Evolutionary conservation across 371 early-diverging fungal species (phyloP).

Genomic region (Rhizopus microsporus): DNA sequence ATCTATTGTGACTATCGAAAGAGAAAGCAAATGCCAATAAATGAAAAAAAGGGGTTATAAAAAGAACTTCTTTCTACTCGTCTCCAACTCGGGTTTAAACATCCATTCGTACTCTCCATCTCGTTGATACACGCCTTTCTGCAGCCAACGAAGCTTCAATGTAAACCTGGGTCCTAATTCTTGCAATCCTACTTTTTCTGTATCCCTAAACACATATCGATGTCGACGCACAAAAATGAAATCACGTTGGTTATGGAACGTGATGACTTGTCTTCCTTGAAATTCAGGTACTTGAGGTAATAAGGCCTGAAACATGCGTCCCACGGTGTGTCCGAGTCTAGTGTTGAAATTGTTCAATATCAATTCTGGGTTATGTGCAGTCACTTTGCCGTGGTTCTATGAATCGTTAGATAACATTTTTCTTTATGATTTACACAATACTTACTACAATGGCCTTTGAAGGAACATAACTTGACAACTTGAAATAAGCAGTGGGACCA

Average conservation of each 20-base stretch:
- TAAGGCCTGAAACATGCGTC: slow-evolving; percentile 93
- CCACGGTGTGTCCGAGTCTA: slow-evolving; percentile 95
- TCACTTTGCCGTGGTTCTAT: slow-evolving; percentile 82
- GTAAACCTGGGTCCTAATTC: slow-evolving; percentile 98
- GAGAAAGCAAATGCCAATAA: slow-evolving; percentile 1
- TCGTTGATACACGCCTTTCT: slow-evolving; percentile 91
- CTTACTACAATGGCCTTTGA: slow-evolving; percentile 77
- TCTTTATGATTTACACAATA: background rate
- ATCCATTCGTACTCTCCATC: slow-evolving; percentile 96
- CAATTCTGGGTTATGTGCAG: slow-evolving; percentile 92
- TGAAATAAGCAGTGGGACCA: slow-evolving; percentile 97
- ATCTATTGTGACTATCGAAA: background rate
- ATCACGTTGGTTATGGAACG: slow-evolving; percentile 99
- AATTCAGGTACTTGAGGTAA: slow-evolving; percentile 98
- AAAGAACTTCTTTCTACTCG: slow-evolving; percentile 83
- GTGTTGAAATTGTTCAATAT: slow-evolving; percentile 98
- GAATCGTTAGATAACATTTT: background rate
- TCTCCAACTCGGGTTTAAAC: slow-evolving; percentile 87
- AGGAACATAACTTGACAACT: slow-evolving; percentile 79
- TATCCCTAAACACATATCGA: slow-evolving; percentile 90
- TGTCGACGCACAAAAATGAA: slow-evolving; percentile 99
- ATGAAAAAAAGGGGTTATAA: slow-evolving; percentile 41
- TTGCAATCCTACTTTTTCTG: slow-evolving; percentile 89
- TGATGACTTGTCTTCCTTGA: slow-evolving; percentile 93
- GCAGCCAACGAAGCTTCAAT: slow-evolving; percentile 90